A percentile compares a stretch with the other conserved stretches of the same genome.
Evolutionary conservation across 176 grass and related monocot genomes (phyloP).

Genomic region (Carex cristatella): DNA sequence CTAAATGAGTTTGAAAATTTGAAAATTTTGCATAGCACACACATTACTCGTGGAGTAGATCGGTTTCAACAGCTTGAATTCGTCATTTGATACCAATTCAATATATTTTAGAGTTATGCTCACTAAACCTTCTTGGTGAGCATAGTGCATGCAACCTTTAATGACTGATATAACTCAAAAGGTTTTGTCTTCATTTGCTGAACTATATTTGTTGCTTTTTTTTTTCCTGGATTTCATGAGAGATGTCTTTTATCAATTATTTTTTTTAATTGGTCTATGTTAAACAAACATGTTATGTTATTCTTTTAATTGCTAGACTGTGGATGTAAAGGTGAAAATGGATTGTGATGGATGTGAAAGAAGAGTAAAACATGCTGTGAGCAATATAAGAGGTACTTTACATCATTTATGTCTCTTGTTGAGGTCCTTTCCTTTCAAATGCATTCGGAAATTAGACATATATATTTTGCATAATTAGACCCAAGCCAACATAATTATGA

Average conservation of each 20-base stretch:
- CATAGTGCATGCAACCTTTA: too few species aligned
- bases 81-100: too few species aligned
- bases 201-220: too few species aligned
- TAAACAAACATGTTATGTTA: neutral
- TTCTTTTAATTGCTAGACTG: slow-evolving; percentile 33
- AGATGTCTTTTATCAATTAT: neutral
- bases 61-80: too few species aligned
- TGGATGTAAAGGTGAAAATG: slow-evolving; percentile 83
- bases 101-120: too few species aligned
- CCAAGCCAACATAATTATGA: neutral
- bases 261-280: neutral
- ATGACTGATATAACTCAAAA: too few species aligned
- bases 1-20: too few species aligned
- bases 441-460: neutral
- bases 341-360: slow-evolving; percentile 87
- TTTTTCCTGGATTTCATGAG: neutral
- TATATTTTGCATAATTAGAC: neutral
- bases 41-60: too few species aligned
- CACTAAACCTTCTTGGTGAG: too few species aligned
- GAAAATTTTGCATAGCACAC: too few species aligned
- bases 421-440: neutral
- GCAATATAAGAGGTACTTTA: slow-evolving; percentile 36
- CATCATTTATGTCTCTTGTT: neutral
- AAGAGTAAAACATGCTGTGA: slow-evolving; percentile 50
- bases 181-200: too few species aligned